Conservation (phyloP, 1,284 basidiomycete species). For the Microbotryum intermedium region DNA sequence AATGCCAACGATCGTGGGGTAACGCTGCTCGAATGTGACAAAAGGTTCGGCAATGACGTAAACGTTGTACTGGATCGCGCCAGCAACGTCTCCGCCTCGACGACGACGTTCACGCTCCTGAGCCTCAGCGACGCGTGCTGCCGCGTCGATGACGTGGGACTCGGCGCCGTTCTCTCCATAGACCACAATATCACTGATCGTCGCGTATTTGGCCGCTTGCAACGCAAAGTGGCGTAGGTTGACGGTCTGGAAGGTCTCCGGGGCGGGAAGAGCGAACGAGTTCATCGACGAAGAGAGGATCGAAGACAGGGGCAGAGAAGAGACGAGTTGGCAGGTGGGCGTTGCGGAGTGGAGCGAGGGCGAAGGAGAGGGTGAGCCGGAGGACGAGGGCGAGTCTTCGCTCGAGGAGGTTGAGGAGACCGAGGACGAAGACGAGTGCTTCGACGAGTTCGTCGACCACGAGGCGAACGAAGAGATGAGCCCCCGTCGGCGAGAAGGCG, state of each 20-base stretch:
- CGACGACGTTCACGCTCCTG: constrained; percentile 41
- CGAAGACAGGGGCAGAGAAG: constrained; percentile 29
- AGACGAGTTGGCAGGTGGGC: constrained; percentile 18
- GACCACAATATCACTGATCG: constrained; percentile 77
- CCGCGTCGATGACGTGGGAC: constrained; percentile 45
- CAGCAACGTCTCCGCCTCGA: constrained; percentile 33
- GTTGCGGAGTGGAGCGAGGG: neutral
- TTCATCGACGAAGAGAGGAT: constrained; percentile 43
- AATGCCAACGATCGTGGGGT: constrained; percentile 48
- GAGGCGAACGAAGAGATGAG: constrained; percentile 18
- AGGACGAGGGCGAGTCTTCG: constrained; percentile 13
- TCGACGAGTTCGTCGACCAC: constrained; percentile 6
- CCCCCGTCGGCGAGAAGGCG: constrained; percentile 12
- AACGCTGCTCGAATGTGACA: constrained; percentile 44
- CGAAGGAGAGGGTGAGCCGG: constrained; percentile 5
- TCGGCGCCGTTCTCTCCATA: constrained; percentile 59
- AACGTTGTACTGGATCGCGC: constrained; percentile 68
- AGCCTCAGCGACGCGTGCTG: constrained; percentile 46
- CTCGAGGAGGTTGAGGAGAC: constrained; percentile 6
- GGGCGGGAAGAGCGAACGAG: constrained; percentile 57
- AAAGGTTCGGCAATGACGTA: constrained; percentile 64
- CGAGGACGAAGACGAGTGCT: constrained; percentile 9
- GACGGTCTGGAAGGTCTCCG: constrained; percentile 47
- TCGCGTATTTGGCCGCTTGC: constrained; percentile 65
- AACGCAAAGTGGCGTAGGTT: constrained; percentile 35